These are phyloP conservation scores for Leccinum subspadiceum DNA, from an alignment of 1,284 basidiomycete genomes.

Conservation along the genomic window DNA sequence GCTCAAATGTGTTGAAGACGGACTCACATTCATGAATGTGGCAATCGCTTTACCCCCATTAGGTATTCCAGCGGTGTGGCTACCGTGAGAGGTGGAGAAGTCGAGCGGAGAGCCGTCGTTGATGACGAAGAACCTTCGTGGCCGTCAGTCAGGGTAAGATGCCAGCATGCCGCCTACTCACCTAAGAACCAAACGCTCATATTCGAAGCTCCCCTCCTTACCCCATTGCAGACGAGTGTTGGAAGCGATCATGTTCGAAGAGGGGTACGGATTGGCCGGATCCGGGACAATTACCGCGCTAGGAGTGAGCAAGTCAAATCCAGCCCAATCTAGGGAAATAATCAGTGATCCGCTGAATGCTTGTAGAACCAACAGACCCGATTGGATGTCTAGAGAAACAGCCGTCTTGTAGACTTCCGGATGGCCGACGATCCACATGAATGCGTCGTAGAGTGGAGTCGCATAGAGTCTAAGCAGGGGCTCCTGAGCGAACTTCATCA, in stretches of 20 bases:
- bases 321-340: neutral
- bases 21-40: neutral
- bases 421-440: neutral
- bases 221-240: neutral
- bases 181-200: too few relatives aligned
- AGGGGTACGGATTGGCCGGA: neutral
- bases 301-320: neutral
- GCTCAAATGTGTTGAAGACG: too few relatives aligned
- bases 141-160: neutral
- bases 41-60: neutral
- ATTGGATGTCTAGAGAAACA: neutral
- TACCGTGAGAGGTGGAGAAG: neutral
- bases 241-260: neutral
- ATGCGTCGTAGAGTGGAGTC: neutral
- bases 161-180: neutral
- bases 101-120: neutral
- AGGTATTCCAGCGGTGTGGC: neutral
- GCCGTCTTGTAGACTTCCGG: neutral
- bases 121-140: neutral
- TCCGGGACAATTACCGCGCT: neutral
- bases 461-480: neutral
- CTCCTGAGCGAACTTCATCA: neutral
- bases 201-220: neutral
- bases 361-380: neutral
- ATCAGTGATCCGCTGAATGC: neutral